A percentile compares a stretch with the other conserved stretches of the same genome.
Conservation (phyloP, 2,329 filamentous ascomycete genomes). For the Aureobasidium musti region DNA sequence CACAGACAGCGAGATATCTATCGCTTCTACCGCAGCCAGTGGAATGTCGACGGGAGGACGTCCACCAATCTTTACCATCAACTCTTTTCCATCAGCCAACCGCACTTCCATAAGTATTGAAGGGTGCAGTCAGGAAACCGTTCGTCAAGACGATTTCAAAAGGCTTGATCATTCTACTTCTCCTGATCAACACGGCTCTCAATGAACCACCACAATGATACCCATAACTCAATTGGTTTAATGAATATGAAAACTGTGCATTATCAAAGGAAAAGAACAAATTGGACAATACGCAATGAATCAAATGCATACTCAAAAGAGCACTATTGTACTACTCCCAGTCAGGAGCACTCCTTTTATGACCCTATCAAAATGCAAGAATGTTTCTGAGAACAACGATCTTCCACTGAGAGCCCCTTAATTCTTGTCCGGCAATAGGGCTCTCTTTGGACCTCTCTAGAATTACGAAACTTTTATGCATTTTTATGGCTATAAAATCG, state of each 20-base stretch:
- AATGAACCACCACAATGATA: background rate
- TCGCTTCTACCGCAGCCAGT: background rate
- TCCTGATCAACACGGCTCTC: background rate
- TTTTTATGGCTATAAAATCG: background rate
- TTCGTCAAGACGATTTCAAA: background rate
- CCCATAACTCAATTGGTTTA: background rate
- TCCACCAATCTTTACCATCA: background rate
- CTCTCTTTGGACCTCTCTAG: background rate
- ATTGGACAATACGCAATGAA: background rate
- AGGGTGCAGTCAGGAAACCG: background rate
- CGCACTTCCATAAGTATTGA: background rate
- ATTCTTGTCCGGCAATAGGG: too few species aligned
- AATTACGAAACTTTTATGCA: background rate
- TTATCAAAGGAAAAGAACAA: background rate
- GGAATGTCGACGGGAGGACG: background rate
- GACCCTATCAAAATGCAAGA: background rate
- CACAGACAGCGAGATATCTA: background rate
- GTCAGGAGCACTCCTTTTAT: background rate
- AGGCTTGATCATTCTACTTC: background rate
- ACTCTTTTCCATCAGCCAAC: background rate
- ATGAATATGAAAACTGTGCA: background rate
- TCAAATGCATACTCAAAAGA: background rate
- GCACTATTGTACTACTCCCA: background rate
- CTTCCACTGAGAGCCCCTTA: background rate
- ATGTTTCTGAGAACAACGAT: background rate